Base-by-base conservation (phyloP, 2,329 filamentous ascomycete species). In the Xylaria multiplex region DNA sequence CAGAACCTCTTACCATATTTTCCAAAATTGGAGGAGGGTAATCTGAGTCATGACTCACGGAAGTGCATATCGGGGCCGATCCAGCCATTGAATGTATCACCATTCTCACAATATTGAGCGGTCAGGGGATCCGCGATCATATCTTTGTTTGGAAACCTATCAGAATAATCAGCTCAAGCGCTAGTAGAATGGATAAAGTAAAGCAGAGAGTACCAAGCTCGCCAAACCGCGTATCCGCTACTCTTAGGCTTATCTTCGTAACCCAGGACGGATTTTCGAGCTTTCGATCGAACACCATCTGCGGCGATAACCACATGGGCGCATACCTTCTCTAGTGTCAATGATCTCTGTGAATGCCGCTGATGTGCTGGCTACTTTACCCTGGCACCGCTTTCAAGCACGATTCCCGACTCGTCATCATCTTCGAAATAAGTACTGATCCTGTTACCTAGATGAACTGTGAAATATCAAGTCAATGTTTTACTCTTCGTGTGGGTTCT, bases 1-100 rank as follows among this genome's bases (percentile, higher is more conserved):
- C 7, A 66, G 54, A n/a, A 24, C 5, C 24, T 37, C 0, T 13
- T 13, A 16, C 14, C 5, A 37, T 19, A 22, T 19, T 14, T n/a
- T 6, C 3, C 7, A 2, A 3, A 32, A 54, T 2, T 5, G 6
- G 6, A 30, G 1, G 32, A n/a, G 13, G 5, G 8, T 5, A 3
- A 32, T 11, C 37, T 19, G 7, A 1, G 8, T 7, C 2, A 30
- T 2, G n/a, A 59, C 65, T 60, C 32, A 67, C 65, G 77, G 66
- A 87, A 85, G 69, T 87, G 85, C 56, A 85, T 82, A 68, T 87
- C 84, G 2, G 84, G 84, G 1, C 85, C 85, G 61, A 87, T 83
- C 86, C 83, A 85, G 30, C 85, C 86, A 61, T 86, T 86, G 76
- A 88, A 87, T 0, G 84, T 85, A 73, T 88, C 86, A 40, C 85